Conservation (phyloP, 1,139 yeast species). For the Suhomyces atakaporum region DNA sequence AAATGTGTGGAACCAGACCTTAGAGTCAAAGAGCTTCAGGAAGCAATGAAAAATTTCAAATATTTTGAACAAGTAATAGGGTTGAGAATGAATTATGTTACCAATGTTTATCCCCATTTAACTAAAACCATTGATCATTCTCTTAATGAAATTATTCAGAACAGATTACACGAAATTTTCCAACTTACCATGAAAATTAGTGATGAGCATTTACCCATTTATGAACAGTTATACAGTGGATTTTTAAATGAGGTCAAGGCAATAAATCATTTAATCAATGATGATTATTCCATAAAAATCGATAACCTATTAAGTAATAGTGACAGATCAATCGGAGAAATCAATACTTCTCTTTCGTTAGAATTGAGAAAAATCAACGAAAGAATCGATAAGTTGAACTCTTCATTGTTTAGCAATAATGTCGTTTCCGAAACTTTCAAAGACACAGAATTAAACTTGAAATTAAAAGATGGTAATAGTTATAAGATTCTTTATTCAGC, state of each 20-base stretch:
- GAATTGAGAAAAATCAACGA: constrained; percentile 73
- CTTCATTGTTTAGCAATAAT: constrained; percentile 29
- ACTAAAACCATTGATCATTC: constrained; percentile 21
- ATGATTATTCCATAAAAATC: constrained; percentile 49
- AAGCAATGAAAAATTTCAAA: constrained; percentile 13
- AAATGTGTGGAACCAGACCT: constrained; percentile 5
- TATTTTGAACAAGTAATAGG: constrained; percentile 19
- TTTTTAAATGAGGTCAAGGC: constrained; percentile 40
- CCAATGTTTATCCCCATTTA: constrained; percentile 33
- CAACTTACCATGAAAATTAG: constrained; percentile 31
- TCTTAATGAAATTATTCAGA: constrained; percentile 24
- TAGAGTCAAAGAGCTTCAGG: constrained; percentile 5
- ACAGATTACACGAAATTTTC: constrained; percentile 27
- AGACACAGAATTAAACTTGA: constrained; percentile 24
- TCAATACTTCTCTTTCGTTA: constrained; percentile 75
- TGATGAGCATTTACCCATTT: constrained; percentile 40
- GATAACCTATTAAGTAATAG: constrained; percentile 70
- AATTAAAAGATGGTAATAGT: constrained; percentile 27
- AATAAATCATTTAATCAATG: constrained; percentile 41
- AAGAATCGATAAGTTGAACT: constrained; percentile 58
- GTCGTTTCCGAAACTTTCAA: constrained; percentile 25
- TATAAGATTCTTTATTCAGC: constrained; percentile 41
- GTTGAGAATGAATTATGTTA: constrained; percentile 29
- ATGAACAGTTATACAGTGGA: constrained; percentile 36
- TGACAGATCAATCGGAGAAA: constrained; percentile 78